Base-by-base conservation (phyloP, 257 asterid species). In the Petrea volubilis region DNA sequence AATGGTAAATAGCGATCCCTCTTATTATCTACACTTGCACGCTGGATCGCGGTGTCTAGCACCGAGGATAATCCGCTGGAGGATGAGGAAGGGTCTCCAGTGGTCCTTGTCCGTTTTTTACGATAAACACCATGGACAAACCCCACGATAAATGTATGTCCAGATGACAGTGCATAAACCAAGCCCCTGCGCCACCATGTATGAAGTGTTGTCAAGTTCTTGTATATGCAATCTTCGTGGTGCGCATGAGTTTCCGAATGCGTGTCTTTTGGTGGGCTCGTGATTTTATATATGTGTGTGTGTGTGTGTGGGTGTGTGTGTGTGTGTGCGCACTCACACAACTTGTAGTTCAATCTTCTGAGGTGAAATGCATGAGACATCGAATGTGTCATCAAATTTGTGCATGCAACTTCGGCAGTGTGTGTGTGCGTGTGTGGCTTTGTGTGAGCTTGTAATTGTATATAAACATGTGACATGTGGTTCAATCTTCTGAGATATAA, bases 131-230 rank as follows among this genome's bases (percentile, higher is more conserved):
- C 79, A 83, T 78, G 0, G 89, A 72, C 51, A 87, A 76, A 14
- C 90, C 93, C 93, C 94, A 87, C 3, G 89, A 73, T 29, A 79
- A 59, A 76, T 87, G 89, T 65, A 87, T 76, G 69, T 87, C 91
- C 84, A 87, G 66, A 77, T 87, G 93, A 72, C 93, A 87, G 60
- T 77, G 77, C 81, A 77, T 71, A 47, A 87, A 85, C 94, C 94
- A 85, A 40, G 81, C 82, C 79, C 94, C 91, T 86, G 74, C 80
- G 57, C 60, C 62, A 61, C 60, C 62, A 51, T 66, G 74, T 31
- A 58, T 44, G 66, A 69, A 52, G 23, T 14, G n/a, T 72, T 73
- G 75, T 10, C 47, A 58, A 21, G 1, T 15, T 23, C 3, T n/a
- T 57, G 64, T 61, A 57, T 34, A 28, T 60, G 52, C 40, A 36